These are phyloP conservation scores for Lipomyces orientalis DNA, from an alignment of 805 yeast genomes.

Conservation along the genomic window DNA sequence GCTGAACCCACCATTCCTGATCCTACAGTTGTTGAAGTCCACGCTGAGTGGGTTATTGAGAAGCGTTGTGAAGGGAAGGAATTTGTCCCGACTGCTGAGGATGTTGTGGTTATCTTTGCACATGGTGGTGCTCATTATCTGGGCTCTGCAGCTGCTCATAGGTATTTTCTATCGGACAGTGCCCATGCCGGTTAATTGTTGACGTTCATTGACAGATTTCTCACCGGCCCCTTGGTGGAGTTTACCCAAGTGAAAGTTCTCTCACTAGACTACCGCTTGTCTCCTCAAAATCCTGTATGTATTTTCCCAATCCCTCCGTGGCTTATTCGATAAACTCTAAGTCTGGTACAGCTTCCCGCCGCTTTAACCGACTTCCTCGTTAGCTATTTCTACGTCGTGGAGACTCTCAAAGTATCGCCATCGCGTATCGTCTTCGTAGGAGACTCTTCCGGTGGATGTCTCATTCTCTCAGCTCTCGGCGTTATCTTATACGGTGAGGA, in stretches of 20 bases:
- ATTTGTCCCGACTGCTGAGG: slow-evolving; percentile 15
- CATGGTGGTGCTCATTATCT: slow-evolving; percentile 39
- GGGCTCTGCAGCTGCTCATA: slow-evolving; percentile 32
- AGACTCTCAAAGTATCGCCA: slow-evolving; percentile 16
- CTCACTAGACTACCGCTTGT: slow-evolving; percentile 31
- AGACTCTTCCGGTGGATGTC: slow-evolving; percentile 36
- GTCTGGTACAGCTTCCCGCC: slow-evolving; percentile 18
- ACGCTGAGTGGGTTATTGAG: slow-evolving; percentile 29
- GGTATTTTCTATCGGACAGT: not conserved
- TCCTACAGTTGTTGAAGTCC: slow-evolving; percentile 21
- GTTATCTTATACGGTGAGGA: slow-evolving; percentile 20
- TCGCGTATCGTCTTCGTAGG: slow-evolving; percentile 34
- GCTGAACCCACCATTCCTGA: slow-evolving; percentile 27
- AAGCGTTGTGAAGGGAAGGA: slow-evolving; percentile 6
- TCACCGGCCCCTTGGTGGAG: slow-evolving; percentile 25
- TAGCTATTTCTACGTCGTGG: slow-evolving; percentile 22
- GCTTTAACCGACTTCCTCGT: slow-evolving; percentile 28
- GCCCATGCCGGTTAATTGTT: not conserved
- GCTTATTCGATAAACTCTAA: not conserved
- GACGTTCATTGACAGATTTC: slow-evolving; percentile 6
- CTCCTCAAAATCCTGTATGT: slow-evolving; percentile 33
- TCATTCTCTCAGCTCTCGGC: slow-evolving; percentile 18
- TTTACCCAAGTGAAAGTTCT: slow-evolving; percentile 22
- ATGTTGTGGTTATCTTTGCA: slow-evolving; percentile 31
- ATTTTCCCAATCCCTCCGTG: not conserved